Base-by-base conservation (phyloP, 2,329 filamentous ascomycete species). In the Clathrospora elynae region DNA sequence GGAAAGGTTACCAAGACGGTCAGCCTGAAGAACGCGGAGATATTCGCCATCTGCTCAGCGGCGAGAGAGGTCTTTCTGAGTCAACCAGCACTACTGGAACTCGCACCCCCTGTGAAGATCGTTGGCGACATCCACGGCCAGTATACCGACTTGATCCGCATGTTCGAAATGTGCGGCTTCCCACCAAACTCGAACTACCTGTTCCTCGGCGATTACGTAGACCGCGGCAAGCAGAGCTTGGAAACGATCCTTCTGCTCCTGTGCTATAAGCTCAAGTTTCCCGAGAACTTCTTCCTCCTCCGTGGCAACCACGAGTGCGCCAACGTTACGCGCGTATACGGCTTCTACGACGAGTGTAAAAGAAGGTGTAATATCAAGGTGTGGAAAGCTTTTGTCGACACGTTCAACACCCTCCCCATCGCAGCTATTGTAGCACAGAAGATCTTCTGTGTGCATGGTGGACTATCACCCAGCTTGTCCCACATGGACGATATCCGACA, bases 401-500 rank as follows among this genome's bases (percentile, higher is more conserved):
- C 88, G 17, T 97, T 97, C 78, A 97, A 97, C 71, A 91, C 87
- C 28, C 80, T 97, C 30, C 92, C 92, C 0, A 96, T 97, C 62
- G 92, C 92, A 29, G 84, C 92, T n/a, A 96, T 96, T 62, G 91
- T 97, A 24, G 92, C 91, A 2, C 90, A 89, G 55, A 97, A 97
- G 76, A 97, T 97, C 44, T 97, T 96, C 70, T 96, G 91, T 64
- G 92, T 97, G 11, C 93, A 99, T 64, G 93, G 93, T 35, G 93
- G 93, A 10, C 77, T 99, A 14, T 96, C 91, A 9, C 93, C 93
- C 1, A 91, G 88, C 33, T 79, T 99, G 35, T 86, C 87, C 41
- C 91, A 97, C 63, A 99, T 99, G 93, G 93, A 97, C 62, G 92
- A 99, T 68, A 99, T 99, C 59, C 86, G 93, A 57, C 88, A 95